Evolutionary conservation across 352 stramenopile genomes (phyloP), one percentile per base, ranked within the genome.

Genomic region (Pythium rhizo-oryzae): DNA sequence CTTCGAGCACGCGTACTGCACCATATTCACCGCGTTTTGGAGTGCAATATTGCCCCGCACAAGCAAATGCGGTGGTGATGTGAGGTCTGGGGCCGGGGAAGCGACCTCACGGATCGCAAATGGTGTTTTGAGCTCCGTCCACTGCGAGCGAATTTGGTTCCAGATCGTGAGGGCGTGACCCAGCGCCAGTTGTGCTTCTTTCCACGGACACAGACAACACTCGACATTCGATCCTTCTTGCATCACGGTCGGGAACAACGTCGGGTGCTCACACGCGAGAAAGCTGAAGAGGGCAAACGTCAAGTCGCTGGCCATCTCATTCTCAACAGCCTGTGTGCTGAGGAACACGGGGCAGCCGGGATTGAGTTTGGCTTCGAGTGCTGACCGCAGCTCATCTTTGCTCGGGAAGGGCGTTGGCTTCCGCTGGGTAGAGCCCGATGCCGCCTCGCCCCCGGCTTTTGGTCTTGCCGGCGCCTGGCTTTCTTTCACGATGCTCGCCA

Each of bases 21-120:
- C 84, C 59, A 79, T 90, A 50, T 90, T 83, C 13, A 92, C 78
- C 7, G 84, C 84, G 53, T 91, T 92, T 59, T 92, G 84, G 1
- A 92, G 62, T 0, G 75, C 79, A 9, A 81, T 80, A 21, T 85
- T 92, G 23, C 75, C 82, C n/a, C 76, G 76, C 9, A 85, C 70
- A 6, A 91, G 71, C 37, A 85, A 19, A 30, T 84, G 77, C 1
- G 76, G 72, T 1, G 80, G 75, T 0, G 55, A 72, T 23, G 80
- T 90, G 30, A 77, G 56, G 39, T 92, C 84, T 12, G 80, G 77
- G 11, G 72, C 64, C 1, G 62, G 56, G 8, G 76, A 79, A 2
- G 66, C 76, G 15, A 71, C 67, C 35, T 89, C 81, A 3, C 81
- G 51, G 23, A 89, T 78, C 35, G 85, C 80, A 64, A 92, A 92